A percentile compares a stretch with the other conserved stretches of the same genome.
These are phyloP conservation scores for Euphorbia lathyris DNA, from an alignment of 345 rosid genomes.

Conservation along the genomic window DNA sequence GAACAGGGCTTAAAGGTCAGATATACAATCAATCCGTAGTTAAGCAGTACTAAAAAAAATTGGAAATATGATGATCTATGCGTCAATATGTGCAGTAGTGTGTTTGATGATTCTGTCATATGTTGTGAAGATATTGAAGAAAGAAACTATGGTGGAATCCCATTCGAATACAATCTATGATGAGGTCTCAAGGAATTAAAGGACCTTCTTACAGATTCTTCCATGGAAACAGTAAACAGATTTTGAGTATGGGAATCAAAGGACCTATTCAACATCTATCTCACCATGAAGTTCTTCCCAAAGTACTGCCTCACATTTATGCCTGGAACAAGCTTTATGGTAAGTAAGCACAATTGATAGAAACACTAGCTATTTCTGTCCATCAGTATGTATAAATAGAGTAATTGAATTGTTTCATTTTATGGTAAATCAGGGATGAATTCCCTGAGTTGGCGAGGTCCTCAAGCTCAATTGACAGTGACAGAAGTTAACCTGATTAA, in stretches of 20 bases:
- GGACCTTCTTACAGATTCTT: constrained; percentile 5
- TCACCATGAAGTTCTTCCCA: no score
- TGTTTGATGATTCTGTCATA: not conserved
- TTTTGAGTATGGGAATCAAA: no score
- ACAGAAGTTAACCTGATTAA: constrained; percentile 14
- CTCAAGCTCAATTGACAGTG: constrained; percentile 10
- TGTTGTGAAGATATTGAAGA: not conserved
- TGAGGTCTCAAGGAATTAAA: constrained; percentile 2
- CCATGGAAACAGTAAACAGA: not conserved
- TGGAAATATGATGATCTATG: not conserved
- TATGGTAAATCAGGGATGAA: no score
- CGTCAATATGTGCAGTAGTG: not conserved
- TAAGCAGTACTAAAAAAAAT: no score
- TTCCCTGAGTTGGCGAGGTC: constrained; percentile 14
- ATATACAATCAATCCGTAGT: no score
- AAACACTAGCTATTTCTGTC: no score
- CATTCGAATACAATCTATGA: not conserved
- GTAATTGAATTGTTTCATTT: not conserved
- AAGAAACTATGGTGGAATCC: constrained; percentile 16
- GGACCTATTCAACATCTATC: no score
- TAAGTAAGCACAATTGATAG: constrained; percentile 13
- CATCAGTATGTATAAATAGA: no score
- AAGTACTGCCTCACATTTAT: constrained; percentile 22
- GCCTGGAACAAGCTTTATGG: constrained; percentile 35
- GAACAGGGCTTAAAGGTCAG: no score